Conservation (phyloP, 257 asterid species). For the Salvia splendens region DNA sequence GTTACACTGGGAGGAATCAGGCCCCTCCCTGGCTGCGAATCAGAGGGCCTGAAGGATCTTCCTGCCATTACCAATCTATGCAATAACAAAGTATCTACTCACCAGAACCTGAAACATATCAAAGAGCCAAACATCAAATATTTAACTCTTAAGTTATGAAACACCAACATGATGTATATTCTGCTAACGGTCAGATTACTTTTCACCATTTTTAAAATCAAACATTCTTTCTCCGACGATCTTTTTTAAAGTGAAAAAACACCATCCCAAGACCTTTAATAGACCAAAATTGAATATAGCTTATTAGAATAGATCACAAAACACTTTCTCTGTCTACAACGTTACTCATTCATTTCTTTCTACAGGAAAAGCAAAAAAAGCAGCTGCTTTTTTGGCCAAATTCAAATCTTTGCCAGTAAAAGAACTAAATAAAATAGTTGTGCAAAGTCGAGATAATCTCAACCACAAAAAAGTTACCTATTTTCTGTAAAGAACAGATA, state of each 20-base stretch:
- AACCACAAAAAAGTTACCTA: slow-evolving; percentile 33
- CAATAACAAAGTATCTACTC: slow-evolving; percentile 31
- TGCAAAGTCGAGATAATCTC: slow-evolving; percentile 30
- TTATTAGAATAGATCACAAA: slow-evolving; percentile 20
- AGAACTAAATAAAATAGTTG: slow-evolving; percentile 1
- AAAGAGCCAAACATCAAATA: slow-evolving; percentile 19
- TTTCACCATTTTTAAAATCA: slow-evolving; percentile 12
- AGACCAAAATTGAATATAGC: slow-evolving; percentile 1
- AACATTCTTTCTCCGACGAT: not conserved
- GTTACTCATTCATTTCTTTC: slow-evolving; percentile 16
- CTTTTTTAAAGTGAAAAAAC: slow-evolving; percentile 11
- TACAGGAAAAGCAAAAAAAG: slow-evolving; percentile 37
- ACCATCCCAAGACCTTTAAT: slow-evolving; percentile 10
- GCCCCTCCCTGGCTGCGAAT: slow-evolving; percentile 46
- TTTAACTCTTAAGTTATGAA: not conserved
- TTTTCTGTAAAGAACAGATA: slow-evolving; percentile 23
- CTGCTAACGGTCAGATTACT: slow-evolving; percentile 2
- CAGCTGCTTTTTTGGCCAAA: slow-evolving; percentile 37
- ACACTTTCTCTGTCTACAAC: slow-evolving; percentile 31
- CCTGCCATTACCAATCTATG: slow-evolving; percentile 53
- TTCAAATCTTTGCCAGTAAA: slow-evolving; percentile 25
- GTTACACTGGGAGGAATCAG: slow-evolving; percentile 58
- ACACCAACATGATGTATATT: not conserved
- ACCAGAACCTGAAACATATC: slow-evolving; percentile 43
- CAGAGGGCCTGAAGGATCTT: slow-evolving; percentile 56